Evolutionary conservation across 352 stramenopile species (phyloP), one percentile per base, ranked within the genome.

Genomic region (Phytopythium delawarense): DNA sequence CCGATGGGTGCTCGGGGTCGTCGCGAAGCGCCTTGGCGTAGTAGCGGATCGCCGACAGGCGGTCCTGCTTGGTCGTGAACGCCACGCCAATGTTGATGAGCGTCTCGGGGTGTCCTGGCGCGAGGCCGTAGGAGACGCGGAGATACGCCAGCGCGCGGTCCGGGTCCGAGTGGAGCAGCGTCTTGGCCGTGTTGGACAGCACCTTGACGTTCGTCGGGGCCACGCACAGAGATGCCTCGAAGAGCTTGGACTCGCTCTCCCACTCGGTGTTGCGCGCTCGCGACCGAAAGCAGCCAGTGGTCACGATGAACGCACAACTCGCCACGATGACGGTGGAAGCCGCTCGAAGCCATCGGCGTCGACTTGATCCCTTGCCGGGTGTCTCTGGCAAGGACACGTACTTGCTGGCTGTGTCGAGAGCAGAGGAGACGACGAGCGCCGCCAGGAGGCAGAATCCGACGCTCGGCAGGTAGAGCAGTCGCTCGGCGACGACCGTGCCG

Each of bases 401-500:
- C 23, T 71, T 76, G 35, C 61, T 51, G 1, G 69, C 9, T 16
- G 75, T 65, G 11, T 21, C 53, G 9, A 79, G 59, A 15, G 78
- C 66, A 12, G 59, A 23, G 28, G 81, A 61, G 13, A 84, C 12
- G n/a, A 71, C 21, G 46, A 78, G 74, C 2, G 72, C 84, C 7
- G 87, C 25, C 13, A 92, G 59, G 7, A 94, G 62, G 44, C 87
- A 90, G 44, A 94, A 92, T 4, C 89, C 86, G n/a, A 94, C 82
- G 51, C 84, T 96, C 0, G 91, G 90, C 46, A 97, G 87, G 70
- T 98, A 97, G 25, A 98, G 57, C 46, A 98, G 65, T 18, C 93
- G 77, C 81, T 98, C 93, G 1, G 88, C 93, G 23, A 98, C 71
- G 9, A 97, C 71, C 0, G 89, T 97, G 20, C 93, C 93, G 21